Evolutionary conservation across 805 yeast genomes (phyloP).

Genomic region (Metschnikowia baotianmanensis): DNA sequence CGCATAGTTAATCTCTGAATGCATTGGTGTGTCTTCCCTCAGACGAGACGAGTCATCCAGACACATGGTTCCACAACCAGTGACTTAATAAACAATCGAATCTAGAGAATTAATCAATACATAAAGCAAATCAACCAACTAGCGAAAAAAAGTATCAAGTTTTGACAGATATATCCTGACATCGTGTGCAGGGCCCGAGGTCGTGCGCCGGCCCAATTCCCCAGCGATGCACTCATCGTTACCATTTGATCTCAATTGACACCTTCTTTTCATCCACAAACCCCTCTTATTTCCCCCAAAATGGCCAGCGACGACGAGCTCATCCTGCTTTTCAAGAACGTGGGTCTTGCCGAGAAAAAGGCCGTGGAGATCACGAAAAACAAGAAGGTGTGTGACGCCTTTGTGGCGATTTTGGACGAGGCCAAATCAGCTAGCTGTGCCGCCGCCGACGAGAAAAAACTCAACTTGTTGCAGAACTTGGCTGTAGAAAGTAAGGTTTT

Average conservation of each 20-base stretch:
- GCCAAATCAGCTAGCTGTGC: too few species aligned
- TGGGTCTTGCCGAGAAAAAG: slow-evolving; percentile 73
- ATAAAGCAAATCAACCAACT: too few species aligned
- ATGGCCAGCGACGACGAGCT: slow-evolving; percentile 31
- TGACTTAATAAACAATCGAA: too few species aligned
- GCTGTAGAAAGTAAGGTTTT: slow-evolving; percentile 69
- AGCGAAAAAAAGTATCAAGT: too few species aligned
- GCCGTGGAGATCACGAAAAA: slow-evolving; percentile 80
- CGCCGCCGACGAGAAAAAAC: slow-evolving; percentile 54
- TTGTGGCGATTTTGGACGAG: slow-evolving; percentile 56
- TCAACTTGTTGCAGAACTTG: slow-evolving; percentile 69
- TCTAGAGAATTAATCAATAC: too few species aligned
- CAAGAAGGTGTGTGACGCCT: slow-evolving; percentile 73
- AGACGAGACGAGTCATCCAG: too few species aligned
- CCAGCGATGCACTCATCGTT: neutral
- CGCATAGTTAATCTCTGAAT: too few species aligned
- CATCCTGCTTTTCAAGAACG: slow-evolving; percentile 34
- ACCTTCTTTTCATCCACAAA: neutral
- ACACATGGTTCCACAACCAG: too few species aligned
- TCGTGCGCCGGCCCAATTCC: too few species aligned
- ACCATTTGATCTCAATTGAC: neutral
- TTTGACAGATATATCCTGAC: too few species aligned
- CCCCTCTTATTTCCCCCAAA: neutral
- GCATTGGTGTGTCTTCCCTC: too few species aligned
- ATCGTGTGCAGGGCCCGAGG: too few species aligned